phyloP scores from a whole-genome alignment of 176 grass and related monocot genomes.

The Otatea glauca region DNA sequence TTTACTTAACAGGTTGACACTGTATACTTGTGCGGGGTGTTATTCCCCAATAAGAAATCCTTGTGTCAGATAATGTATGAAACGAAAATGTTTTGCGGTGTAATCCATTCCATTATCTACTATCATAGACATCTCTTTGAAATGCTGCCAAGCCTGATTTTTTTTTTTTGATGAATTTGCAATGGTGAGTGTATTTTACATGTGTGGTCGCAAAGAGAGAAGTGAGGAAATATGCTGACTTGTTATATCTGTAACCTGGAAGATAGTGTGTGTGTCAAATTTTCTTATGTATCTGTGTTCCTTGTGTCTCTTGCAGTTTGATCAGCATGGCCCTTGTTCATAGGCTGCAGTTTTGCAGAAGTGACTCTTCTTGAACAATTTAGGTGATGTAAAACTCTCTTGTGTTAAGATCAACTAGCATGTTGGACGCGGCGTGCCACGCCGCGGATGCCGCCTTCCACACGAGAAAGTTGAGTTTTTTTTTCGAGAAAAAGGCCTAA shows the following conservation, averaged over 20 bases:
- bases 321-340: neutral
- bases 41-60: slow-evolving; percentile 19
- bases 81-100: slow-evolving; percentile 20
- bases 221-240: neutral
- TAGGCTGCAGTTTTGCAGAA: neutral
- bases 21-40: slow-evolving; percentile 1
- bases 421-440: too few species aligned
- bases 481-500: too few species aligned
- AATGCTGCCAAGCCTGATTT: neutral
- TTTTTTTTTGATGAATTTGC: slow-evolving; percentile 5
- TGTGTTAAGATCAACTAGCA: neutral
- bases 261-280: neutral
- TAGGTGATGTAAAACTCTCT: slow-evolving; percentile 15
- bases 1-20: slow-evolving; percentile 22
- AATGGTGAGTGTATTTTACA: neutral
- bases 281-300: neutral
- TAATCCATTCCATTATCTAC: neutral
- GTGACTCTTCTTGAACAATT: neutral
- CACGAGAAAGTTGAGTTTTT: too few species aligned
- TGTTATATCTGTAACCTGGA: neutral
- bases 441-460: too few species aligned
- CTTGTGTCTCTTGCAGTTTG: neutral
- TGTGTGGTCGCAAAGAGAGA: neutral
- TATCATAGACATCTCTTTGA: neutral
- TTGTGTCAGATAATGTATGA: slow-evolving; percentile 15